These are phyloP conservation scores for Botrytis paeoniae DNA, from an alignment of 2,329 filamentous ascomycete species.

Conservation along the genomic window DNA sequence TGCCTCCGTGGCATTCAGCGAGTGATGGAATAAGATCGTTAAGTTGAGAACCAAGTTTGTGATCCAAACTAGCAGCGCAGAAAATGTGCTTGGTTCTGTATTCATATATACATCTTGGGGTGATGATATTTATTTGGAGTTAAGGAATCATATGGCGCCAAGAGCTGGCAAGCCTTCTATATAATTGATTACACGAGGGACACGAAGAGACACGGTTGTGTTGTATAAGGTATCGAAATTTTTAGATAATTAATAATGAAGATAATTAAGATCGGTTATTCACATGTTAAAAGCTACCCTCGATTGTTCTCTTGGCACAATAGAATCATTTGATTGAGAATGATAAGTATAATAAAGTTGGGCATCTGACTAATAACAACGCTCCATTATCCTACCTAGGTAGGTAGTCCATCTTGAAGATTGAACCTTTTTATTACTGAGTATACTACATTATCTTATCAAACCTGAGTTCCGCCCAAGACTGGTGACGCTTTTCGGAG, in stretches of 20 bases:
- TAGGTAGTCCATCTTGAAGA: background rate
- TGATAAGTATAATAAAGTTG: background rate
- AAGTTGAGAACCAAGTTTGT: background rate
- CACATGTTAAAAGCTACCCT: background rate
- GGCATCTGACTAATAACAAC: background rate
- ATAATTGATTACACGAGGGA: background rate
- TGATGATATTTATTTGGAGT: background rate
- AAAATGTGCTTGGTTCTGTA: background rate
- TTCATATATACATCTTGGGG: constrained; percentile 1
- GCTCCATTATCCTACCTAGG: background rate
- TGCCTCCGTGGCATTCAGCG: background rate
- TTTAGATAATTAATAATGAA: background rate
- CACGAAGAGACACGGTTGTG: background rate
- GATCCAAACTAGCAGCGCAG: background rate
- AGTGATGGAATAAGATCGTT: background rate
- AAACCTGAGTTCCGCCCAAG: background rate
- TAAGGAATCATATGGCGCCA: constrained; percentile 24
- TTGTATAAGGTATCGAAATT: background rate
- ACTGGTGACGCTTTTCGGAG: background rate
- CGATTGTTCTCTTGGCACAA: background rate
- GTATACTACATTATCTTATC: background rate
- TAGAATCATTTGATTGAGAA: background rate
- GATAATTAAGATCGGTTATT: background rate
- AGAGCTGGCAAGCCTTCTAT: constrained; percentile 33
- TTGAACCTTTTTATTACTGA: background rate